Evolutionary conservation across 495 filamentous ascomycete genomes (phyloP), one percentile per base, ranked within the genome.

Genomic region (Hyaloscypha finlandica): DNA sequence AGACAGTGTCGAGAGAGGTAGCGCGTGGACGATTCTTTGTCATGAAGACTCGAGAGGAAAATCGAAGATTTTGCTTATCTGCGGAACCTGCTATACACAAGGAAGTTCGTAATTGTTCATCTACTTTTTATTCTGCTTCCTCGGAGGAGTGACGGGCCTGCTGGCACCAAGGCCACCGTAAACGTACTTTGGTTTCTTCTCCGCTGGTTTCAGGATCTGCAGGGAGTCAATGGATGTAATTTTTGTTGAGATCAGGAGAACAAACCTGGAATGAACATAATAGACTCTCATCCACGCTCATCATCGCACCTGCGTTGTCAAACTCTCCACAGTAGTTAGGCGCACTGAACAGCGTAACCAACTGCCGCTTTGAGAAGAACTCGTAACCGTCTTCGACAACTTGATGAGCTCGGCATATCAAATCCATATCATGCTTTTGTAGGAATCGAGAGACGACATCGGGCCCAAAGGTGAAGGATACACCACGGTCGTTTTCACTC

Each of bases 131-230:
- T 91, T 90, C 82, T 91, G 88, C 80, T 91, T 94, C 88, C 92
- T 90, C 81, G 90, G 92, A 87, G 91, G 89, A 88, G 91, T 95
- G 81, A 91, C 85, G 81, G 90, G 86, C 81, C 89, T 89, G 87
- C 89, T 87, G 82, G 89, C 86, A 83, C 91, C 91, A 83, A 94
- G 88, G 84, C 90, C 88, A 84, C 89, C 88, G 83, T 91, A 91
- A 77, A 97, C 94, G 86, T 97, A 99, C 93, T 99, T 99, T 92
- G 97, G 94, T 90, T 99, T 99, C 89, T 99, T 99, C 87, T 99
- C 95, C 80, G 95, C 95, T 76, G 95, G 95, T 84, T 98, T 99
- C 82, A 99, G 84, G 80, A 99, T 99, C 94, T 98, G 72, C 30
- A 65, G 52, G 65, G 32, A 35, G 74, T 66, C 76, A 71, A 69